These are phyloP conservation scores for Colletotrichum salicis DNA, from an alignment of 2,329 filamentous ascomycete species.

Conservation along the genomic window DNA sequence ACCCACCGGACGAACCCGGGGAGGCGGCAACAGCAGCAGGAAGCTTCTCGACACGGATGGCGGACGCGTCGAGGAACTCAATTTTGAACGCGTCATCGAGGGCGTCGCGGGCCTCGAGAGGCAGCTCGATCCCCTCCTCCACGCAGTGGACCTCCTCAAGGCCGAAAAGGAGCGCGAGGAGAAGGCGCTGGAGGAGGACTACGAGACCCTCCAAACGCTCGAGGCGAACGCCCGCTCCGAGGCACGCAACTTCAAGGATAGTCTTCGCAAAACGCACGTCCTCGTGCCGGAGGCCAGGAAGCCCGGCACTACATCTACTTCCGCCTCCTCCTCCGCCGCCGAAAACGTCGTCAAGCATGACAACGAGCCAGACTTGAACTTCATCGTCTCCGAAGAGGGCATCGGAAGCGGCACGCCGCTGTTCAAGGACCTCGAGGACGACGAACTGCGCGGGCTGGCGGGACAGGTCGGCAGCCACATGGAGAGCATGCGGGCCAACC, in stretches of 20 bases:
- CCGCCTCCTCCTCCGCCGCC: conserved; percentile 19
- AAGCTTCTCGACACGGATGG: conserved; percentile 29
- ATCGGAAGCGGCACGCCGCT: conserved; percentile 31
- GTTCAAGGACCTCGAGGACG: conserved; percentile 53
- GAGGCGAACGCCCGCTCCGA: conserved; percentile 68
- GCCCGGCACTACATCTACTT: conserved; percentile 25
- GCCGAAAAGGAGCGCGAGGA: conserved; percentile 68
- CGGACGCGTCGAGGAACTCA: conserved; percentile 66
- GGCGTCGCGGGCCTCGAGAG: conserved; percentile 66
- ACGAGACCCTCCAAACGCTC: conserved; percentile 60
- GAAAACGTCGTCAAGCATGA: conserved; percentile 6
- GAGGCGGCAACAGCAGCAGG: neutral
- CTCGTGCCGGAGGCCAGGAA: conserved; percentile 54
- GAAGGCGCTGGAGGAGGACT: conserved; percentile 65
- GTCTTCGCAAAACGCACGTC: conserved; percentile 60
- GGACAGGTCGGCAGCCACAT: conserved; percentile 64
- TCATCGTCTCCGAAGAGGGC: conserved; percentile 31
- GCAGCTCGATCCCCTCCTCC: conserved; percentile 70
- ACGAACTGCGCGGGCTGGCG: conserved; percentile 56
- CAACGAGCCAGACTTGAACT: conserved; percentile 32
- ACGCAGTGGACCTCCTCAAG: conserved; percentile 70
- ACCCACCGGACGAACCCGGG: conserved; percentile 13
- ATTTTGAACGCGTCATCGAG: conserved; percentile 73
- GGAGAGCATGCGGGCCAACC: conserved; percentile 65
- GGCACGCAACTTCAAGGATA: conserved; percentile 60